phyloP scores from a whole-genome alignment of 2,329 filamentous ascomycete genomes.

The Epichloe glyceriae region DNA sequence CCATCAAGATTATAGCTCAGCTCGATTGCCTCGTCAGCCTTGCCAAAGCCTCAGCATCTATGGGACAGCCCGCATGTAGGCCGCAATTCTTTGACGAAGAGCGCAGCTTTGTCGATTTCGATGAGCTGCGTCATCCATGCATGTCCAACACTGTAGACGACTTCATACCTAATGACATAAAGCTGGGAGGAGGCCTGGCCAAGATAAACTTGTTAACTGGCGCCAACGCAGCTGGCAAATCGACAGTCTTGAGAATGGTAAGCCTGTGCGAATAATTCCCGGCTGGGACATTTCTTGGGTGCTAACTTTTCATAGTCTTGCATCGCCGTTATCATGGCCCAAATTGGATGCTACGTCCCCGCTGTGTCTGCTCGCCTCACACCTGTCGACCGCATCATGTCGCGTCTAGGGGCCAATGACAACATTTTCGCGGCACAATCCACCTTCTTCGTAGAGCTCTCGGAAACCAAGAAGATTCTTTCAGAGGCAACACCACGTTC shows the following conservation, averaged over 20 bases:
- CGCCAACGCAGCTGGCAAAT: constrained; percentile 95
- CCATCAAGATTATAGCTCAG: constrained; percentile 82
- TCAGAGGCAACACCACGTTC: constrained; percentile 87
- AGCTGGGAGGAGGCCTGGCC: constrained; percentile 64
- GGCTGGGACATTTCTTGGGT: background rate
- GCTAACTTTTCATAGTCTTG: constrained; percentile 52
- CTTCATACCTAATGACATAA: constrained; percentile 93
- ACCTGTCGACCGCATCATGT: constrained; percentile 96
- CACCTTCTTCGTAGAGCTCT: constrained; percentile 95
- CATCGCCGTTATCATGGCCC: constrained; percentile 91
- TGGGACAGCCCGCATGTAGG: constrained; percentile 80
- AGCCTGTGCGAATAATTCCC: constrained; percentile 15
- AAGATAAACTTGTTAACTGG: constrained; percentile 90
- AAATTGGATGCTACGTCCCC: constrained; percentile 87
- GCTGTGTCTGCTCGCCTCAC: constrained; percentile 72
- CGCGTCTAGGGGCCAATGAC: constrained; percentile 90
- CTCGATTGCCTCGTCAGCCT: constrained; percentile 91
- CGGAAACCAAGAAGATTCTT: constrained; percentile 96
- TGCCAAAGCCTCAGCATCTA: constrained; percentile 70
- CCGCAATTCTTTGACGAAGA: constrained; percentile 78
- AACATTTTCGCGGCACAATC: constrained; percentile 98
- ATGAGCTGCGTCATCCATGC: constrained; percentile 87
- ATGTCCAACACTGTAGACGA: constrained; percentile 81
- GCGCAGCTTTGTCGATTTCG: constrained; percentile 79
- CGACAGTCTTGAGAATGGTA: constrained; percentile 89